Conservation (phyloP, 2,329 filamentous ascomycete genomes). For the Geosmithia morbida region DNA sequence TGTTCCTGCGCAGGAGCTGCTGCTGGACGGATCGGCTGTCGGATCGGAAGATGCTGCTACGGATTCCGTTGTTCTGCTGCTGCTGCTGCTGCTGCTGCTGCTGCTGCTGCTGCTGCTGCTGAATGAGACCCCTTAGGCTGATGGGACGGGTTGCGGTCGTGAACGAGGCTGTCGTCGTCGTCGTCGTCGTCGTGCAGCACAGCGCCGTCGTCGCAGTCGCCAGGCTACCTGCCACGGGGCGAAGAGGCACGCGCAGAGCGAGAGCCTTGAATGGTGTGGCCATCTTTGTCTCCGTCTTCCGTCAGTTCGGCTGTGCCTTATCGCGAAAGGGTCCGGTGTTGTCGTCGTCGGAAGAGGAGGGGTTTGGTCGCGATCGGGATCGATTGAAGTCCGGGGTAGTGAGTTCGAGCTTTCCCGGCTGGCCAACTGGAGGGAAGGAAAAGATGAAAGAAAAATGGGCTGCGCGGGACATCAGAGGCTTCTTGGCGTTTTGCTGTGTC, state of each 20-base stretch:
- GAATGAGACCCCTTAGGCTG: not conserved
- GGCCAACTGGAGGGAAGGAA: too few relatives aligned
- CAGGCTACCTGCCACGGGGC: too few relatives aligned
- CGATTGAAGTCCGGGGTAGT: too few relatives aligned
- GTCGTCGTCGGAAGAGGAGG: not conserved
- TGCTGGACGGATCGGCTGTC: not conserved
- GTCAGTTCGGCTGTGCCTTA: too few relatives aligned
- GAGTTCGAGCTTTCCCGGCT: too few relatives aligned
- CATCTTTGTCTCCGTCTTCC: not conserved
- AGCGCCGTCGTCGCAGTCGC: not conserved
- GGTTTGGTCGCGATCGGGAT: too few relatives aligned
- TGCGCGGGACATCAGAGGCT: too few relatives aligned
- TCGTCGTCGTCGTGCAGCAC: not conserved
- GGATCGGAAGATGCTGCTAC: not conserved
- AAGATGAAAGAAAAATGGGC: too few relatives aligned
- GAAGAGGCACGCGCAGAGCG: not conserved
- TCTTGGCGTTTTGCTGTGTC: too few relatives aligned
- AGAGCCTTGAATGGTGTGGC: not conserved
- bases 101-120: not conserved
- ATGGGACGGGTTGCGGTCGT: not conserved
- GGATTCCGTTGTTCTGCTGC: not conserved
- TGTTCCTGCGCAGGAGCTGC: not conserved
- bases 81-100: not conserved
- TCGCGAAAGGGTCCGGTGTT: too few relatives aligned
- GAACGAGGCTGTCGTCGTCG: not conserved